A percentile compares a stretch with the other conserved stretches of the same genome.
phyloP scores from a whole-genome alignment of 495 filamentous ascomycete species.

The Chlorociboria aeruginascens region DNA sequence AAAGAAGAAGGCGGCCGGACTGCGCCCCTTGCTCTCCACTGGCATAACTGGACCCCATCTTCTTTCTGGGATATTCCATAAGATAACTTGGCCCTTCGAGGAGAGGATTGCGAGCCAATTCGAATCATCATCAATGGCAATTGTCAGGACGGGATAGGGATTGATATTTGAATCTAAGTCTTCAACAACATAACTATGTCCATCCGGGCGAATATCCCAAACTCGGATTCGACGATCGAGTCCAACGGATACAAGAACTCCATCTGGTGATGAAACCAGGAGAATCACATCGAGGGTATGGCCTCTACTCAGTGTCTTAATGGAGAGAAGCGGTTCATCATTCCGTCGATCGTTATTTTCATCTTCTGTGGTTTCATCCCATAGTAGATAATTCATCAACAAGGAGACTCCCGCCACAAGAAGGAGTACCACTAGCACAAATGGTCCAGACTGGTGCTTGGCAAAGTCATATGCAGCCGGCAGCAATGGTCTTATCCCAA shows the following conservation, averaged over 20 bases:
- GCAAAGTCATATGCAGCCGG: constrained; percentile 45
- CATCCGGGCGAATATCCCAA: constrained; percentile 40
- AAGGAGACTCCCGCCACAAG: constrained; percentile 43
- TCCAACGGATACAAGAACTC: constrained; percentile 52
- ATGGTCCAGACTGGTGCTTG: constrained; percentile 42
- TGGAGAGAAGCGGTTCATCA: constrained; percentile 39
- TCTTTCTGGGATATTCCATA: constrained; percentile 45
- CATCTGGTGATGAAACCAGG: constrained; percentile 41
- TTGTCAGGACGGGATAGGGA: constrained; percentile 44
- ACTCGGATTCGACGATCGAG: constrained; percentile 50
- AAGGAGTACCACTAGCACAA: constrained; percentile 40
- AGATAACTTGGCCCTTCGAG: constrained; percentile 34
- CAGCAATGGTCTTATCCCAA: constrained; percentile 29
- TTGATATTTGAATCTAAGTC: constrained; percentile 22
- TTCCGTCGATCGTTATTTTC: constrained; percentile 20
- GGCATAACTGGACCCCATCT: constrained; percentile 33
- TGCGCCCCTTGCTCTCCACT: constrained; percentile 37
- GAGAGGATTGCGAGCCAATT: constrained; percentile 54
- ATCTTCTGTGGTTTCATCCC: constrained; percentile 27
- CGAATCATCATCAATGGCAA: constrained; percentile 45
- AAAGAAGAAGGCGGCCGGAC: constrained; percentile 48
- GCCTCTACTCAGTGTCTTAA: constrained; percentile 42
- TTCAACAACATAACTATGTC: constrained; percentile 25
- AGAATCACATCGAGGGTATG: constrained; percentile 54
- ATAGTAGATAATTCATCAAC: constrained; percentile 55